Conservation (phyloP, 495 filamentous ascomycete genomes). For the Penicillium angulare region DNA sequence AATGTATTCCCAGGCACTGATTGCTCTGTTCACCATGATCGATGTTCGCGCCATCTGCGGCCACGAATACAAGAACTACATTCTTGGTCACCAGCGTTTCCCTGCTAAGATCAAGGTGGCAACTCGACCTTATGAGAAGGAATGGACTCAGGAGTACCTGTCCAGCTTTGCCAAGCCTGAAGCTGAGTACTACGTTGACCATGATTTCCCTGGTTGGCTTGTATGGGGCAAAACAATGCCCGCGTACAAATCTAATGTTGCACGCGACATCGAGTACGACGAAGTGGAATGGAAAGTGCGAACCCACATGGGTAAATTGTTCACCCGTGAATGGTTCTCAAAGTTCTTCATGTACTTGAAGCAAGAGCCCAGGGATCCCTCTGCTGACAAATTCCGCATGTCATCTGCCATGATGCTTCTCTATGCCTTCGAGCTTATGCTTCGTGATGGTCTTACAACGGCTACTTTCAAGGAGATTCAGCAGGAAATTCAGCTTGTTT, state of each 20-base stretch:
- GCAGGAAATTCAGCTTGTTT: slow-evolving; percentile 68
- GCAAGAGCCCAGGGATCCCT: slow-evolving; percentile 87
- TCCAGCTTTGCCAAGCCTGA: slow-evolving; percentile 75
- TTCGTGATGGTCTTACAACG: slow-evolving; percentile 63
- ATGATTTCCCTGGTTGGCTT: slow-evolving; percentile 95
- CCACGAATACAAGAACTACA: slow-evolving; percentile 82
- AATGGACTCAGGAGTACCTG: slow-evolving; percentile 76
- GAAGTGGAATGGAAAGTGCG: slow-evolving; percentile 73
- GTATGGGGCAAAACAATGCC: slow-evolving; percentile 87
- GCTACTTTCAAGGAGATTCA: slow-evolving; percentile 88
- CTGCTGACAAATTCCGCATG: slow-evolving; percentile 84
- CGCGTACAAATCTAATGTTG: slow-evolving; percentile 68
- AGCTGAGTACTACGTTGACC: slow-evolving; percentile 84
- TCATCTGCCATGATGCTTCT: slow-evolving; percentile 80
- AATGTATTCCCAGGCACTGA: slow-evolving; percentile 76
- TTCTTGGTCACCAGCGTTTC: slow-evolving; percentile 71
- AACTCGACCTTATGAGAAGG: slow-evolving; percentile 67
- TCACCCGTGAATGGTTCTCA: slow-evolving; percentile 82
- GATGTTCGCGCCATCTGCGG: slow-evolving; percentile 82
- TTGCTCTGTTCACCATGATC: slow-evolving; percentile 75
- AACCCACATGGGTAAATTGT: slow-evolving; percentile 73
- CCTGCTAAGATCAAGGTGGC: slow-evolving; percentile 71
- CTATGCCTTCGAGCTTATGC: slow-evolving; percentile 84
- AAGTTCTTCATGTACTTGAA: slow-evolving; percentile 91
- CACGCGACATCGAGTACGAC: slow-evolving; percentile 74